Conservation (phyloP, 306 rosid genomes). For the Trifolium subterraneum region DNA sequence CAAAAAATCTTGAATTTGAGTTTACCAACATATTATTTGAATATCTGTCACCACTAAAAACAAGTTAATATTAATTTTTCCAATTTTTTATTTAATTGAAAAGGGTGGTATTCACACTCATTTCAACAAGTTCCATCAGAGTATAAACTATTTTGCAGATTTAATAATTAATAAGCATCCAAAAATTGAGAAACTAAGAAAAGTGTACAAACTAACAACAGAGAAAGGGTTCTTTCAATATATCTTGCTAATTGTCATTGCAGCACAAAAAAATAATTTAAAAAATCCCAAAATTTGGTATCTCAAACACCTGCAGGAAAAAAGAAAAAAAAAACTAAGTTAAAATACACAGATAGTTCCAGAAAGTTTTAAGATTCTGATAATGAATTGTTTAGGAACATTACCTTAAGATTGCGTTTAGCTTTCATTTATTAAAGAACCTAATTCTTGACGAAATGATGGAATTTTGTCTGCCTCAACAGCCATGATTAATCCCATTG, state of each 20-base stretch:
- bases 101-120: too few species aligned
- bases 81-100: too few species aligned
- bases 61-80: too few species aligned
- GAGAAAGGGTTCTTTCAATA: constrained; percentile 4
- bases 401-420: constrained; percentile 34
- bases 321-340: not conserved
- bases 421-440: constrained; percentile 53
- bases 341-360: constrained; percentile 16
- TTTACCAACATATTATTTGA: too few species aligned
- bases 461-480: constrained; percentile 61
- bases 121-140: too few species aligned
- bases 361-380: not conserved
- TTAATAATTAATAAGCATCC: too few species aligned
- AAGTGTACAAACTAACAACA: not conserved
- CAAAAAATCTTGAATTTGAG: too few species aligned
- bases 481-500: constrained; percentile 69
- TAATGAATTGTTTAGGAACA: constrained; percentile 23
- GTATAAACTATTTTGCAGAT: too few species aligned
- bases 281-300: constrained; percentile 28
- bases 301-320: constrained; percentile 10
- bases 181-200: too few species aligned
- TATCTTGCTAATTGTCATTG: constrained; percentile 1
- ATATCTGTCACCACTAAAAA: too few species aligned
- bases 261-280: not conserved
- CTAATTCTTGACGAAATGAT: constrained; percentile 65